Evolutionary conservation across 2,329 filamentous ascomycete genomes (phyloP), one percentile per base, ranked within the genome.

Genomic region (Neofusicoccum parvum): DNA sequence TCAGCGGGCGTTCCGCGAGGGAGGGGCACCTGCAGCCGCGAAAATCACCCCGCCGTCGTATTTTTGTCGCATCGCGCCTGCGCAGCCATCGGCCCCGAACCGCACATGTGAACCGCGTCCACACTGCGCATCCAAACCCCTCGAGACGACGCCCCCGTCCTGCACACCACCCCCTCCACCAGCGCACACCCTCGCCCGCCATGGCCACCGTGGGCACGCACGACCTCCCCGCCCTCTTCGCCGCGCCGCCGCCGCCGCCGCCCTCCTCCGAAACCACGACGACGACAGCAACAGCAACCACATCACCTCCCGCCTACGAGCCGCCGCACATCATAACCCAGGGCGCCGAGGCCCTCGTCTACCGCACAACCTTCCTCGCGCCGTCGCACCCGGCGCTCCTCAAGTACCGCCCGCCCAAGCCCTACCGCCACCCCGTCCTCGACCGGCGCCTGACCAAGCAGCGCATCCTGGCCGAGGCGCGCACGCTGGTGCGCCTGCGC

Each of bases 311-410:
- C 11, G 10, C 49, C 27, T 27, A 59, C 7, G 54, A 45, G 6
- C 39, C 54, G 23, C 54, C 54, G 23, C 54, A 59, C 56, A 90
- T 97, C 73, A 87, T 98, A 71, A 90, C 92, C 65, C 95, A 98
- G 84, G 95, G 95, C 80, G 95, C 95, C 75, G 95, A 99, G 86
- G 94, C 92, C 67, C 92, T 94, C 69, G 87, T 99, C 75, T 98
- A 96, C 87, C 90, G 88, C 78, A 94, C 92, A 17, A 89, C 87
- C 64, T 96, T 92, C 80, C 88, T 97, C 64, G 77, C 85, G 34
- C 86, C 91, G 45, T 76, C 83, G 65, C 82, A 87, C 10, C 87
- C 90, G 14, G 91, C 89, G 75, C 92, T 94, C 0, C 87, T 98
- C 68, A 99, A 99, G 81, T 89, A 96, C 83, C 92, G 95, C 0